Evolutionary conservation across 179 eudicot genomes (phyloP), one percentile per base, ranked within the genome.

Genomic region (Silene vulgaris): DNA sequence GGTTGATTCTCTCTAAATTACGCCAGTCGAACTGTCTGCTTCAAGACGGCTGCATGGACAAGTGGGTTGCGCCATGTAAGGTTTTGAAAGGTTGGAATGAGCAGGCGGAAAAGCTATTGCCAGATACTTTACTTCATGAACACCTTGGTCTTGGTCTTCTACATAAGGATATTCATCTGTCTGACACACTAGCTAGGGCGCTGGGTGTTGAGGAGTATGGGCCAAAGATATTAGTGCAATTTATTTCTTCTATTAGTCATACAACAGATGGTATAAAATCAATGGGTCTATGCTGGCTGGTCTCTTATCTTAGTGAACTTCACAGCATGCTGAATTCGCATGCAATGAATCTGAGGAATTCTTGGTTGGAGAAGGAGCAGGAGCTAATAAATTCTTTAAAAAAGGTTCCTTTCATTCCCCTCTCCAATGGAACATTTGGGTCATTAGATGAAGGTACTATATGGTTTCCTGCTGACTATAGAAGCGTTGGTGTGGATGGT

Each of bases 31-130:
- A 88, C 74, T 96, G 99, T 82, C 82, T 96, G 81, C 90, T 96
- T 73, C 83, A 84, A 77, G 97, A 93, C 82, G 92, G 96, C 29
- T 79, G 76, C 76, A 80, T 76, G n/a, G 75, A 75, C 62, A 83
- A 82, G 67, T 96, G 97, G 97, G 93, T 93, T 77, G 91, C 91
- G 60, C 99, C 99, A 13, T 92, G 99, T 88, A 86, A 88, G 86
- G 93, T 90, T 76, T 66, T 96, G 54, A 86, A 97, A 76, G 85
- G 84, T 71, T 96, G 99, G 97, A 85, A 84, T 77, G 88, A 88
- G 72, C 86, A 88, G 78, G 86, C 91, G 60, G 87, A 79, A 61
- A 65, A 77, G 63, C 90, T 96, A 67, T 84, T 96, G 77, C 86
- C 97, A 30, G 89, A 88, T 79, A 81, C 80, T 69, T 85, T 86